Evolutionary conservation across 148 eudicot genomes (phyloP), one percentile per base, ranked within the genome.

Genomic region (Vaccinium darrowii): DNA sequence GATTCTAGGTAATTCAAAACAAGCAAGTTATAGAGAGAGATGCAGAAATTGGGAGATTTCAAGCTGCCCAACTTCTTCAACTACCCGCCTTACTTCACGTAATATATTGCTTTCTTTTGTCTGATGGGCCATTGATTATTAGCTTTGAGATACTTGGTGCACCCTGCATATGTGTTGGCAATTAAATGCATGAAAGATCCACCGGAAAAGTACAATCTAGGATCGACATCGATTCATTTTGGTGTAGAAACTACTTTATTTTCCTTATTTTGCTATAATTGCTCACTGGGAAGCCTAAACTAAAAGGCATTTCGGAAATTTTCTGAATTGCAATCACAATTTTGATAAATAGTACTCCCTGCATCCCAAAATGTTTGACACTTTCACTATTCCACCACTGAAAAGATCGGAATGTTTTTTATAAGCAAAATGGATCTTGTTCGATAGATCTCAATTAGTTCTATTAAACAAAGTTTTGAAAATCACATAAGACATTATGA

Each of bases 61-160:
- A 96, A 93, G 94, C 93, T 94, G 87, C 99, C 99, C 76, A 92
- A 90, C 53, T 94, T 96, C 94, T 96, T 94, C 90, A 93, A 96
- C 85, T 94, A 96, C 76, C 99, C 97, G n/a, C 99, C 99, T 1
- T 93, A 94, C 82, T 96, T 94, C 92, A 96, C 99, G 99, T 96
- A 94, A 87, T 76, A 23, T 52, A 39, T 57, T 89, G 54, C 58
- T 69, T n/a, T 58, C 63, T 79, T 71, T 27, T 27, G 50, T 63
- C 21, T 58, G 77, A 56, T 71, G 36, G 52, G 25, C 47, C 83
- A 54, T 73, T 53, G 12, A 43, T 30, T 33, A 4, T 58, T 69
- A 36, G 78, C 36, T 52, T 33, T 69, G 71, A 62, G 21, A 50
- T 19, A 69, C 39, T 18, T 36, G 76, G 23, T 19, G 53, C 7